A percentile compares a stretch with the other conserved stretches of the same genome.
Conservation (phyloP, 2,329 filamentous ascomycete species). For the Fusarium sp. region DNA sequence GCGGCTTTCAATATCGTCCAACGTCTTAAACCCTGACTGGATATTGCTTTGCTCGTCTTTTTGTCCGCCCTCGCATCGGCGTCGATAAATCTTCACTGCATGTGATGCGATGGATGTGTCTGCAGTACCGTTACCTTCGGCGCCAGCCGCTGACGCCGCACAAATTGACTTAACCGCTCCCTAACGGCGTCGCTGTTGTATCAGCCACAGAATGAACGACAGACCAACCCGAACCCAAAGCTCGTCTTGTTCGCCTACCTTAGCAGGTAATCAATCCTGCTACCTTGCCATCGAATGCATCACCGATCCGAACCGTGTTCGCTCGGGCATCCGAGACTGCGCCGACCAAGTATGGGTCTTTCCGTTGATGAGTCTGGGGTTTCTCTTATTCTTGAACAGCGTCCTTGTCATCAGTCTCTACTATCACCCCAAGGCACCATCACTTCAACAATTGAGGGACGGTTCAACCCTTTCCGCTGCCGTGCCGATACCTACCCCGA, state of each 20-base stretch:
- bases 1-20: slow-evolving; percentile 4
- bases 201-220: slow-evolving; percentile 5
- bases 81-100: neutral
- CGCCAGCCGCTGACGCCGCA: slow-evolving; percentile 7
- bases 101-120: slow-evolving; percentile 11
- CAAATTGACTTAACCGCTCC: neutral
- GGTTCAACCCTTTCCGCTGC: neutral
- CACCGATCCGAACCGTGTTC: slow-evolving; percentile 12
- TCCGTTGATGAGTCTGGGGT: slow-evolving; percentile 6
- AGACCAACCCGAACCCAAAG: neutral
- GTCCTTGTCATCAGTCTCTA: neutral
- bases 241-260: slow-evolving; percentile 1
- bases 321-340: slow-evolving; percentile 35
- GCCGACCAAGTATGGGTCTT: slow-evolving; percentile 25
- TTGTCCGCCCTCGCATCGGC: neutral
- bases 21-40: neutral
- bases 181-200: neutral
- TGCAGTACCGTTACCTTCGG: neutral
- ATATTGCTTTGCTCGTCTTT: neutral
- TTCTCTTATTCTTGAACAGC: slow-evolving; percentile 5
- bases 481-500: neutral
- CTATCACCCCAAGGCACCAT: neutral
- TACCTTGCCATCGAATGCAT: slow-evolving; percentile 1
- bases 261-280: neutral
- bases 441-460: neutral